These are phyloP conservation scores for Rhizopus delemar DNA, from an alignment of 371 early-diverging fungal genomes.

Conservation along the genomic window DNA sequence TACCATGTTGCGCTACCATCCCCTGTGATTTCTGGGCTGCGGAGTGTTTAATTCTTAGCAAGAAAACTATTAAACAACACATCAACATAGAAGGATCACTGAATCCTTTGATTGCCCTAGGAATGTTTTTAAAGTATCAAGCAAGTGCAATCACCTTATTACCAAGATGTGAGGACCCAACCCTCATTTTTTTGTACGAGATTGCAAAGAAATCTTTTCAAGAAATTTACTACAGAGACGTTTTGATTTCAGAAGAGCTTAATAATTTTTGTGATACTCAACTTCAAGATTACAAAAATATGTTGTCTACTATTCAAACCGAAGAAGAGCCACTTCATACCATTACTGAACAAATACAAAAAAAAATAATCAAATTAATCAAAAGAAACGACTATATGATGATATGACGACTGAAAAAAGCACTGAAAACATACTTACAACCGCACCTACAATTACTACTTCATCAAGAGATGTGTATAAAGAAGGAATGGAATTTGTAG, in stretches of 20 bases:
- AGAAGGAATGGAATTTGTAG: conserved; percentile 12
- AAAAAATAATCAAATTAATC: conserved; percentile 9
- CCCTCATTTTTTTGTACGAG: conserved; percentile 3
- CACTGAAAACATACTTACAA: conserved; percentile 10
- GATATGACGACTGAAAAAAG: conserved; percentile 5
- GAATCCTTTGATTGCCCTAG: conserved; percentile 5
- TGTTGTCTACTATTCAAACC: conserved; percentile 13
- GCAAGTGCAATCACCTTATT: conserved; percentile 1
- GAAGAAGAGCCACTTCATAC: conserved; percentile 7
- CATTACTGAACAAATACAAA: conserved; percentile 11
- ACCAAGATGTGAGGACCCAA: conserved; percentile 3
- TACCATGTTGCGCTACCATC: conserved; percentile 4
- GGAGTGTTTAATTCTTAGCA: conserved; percentile 13
- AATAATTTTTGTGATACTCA: background rate
- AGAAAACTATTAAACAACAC: conserved; percentile 1
- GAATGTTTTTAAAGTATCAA: background rate
- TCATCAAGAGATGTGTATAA: conserved; percentile 12
- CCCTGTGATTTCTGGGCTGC: conserved; percentile 8
- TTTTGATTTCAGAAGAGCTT: background rate
- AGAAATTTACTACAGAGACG: background rate
- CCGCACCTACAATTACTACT: conserved; percentile 7
- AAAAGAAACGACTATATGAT: conserved; percentile 13
- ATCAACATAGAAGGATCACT: conserved; percentile 1
- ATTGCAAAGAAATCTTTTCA: conserved; percentile 5
- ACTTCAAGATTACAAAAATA: conserved; percentile 1